These are phyloP conservation scores for Boletus rufocinnamomeus DNA, from an alignment of 768 basidiomycete genomes.

Conservation along the genomic window DNA sequence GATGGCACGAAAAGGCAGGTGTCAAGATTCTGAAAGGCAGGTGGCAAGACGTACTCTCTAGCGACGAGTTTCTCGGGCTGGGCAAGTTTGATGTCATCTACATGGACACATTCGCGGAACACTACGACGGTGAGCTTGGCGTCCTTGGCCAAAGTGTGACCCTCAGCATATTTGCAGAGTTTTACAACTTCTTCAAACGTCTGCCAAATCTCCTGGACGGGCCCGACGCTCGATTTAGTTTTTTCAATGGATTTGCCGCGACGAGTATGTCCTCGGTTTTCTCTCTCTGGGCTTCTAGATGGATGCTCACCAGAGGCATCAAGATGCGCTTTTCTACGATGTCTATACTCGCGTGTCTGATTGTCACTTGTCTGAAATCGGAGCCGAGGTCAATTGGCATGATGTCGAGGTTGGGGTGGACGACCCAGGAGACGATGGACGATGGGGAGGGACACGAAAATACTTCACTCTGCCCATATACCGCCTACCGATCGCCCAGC, in stretches of 20 bases:
- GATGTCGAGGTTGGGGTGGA: conserved; percentile 70
- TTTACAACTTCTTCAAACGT: conserved; percentile 79
- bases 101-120: conserved; percentile 92
- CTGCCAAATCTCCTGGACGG: conserved; percentile 76
- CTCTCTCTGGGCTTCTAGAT: not conserved
- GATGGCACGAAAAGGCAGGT: conserved; percentile 78
- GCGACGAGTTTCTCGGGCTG: conserved; percentile 54
- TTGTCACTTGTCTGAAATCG: conserved; percentile 80
- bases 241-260: conserved; percentile 97
- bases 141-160: not conserved
- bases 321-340: conserved; percentile 88
- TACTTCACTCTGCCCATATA: conserved; percentile 82
- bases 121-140: conserved; percentile 58
- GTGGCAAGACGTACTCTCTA: conserved; percentile 87
- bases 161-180: conserved; percentile 40
- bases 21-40: conserved; percentile 85
- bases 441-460: conserved; percentile 75
- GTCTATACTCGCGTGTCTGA: conserved; percentile 86
- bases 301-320: conserved; percentile 3
- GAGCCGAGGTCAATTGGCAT: conserved; percentile 77
- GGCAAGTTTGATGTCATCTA: conserved; percentile 89
- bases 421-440: conserved; percentile 44
- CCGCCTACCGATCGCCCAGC: conserved; percentile 56
- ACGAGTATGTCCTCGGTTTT: conserved; percentile 61
- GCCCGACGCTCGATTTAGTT: conserved; percentile 81